Percentiles rank a stretch among this genome's conserved stretches.
Evolutionary conservation across 2,329 filamentous ascomycete species (phyloP).

Genomic region (Clarireedia monteithiana): DNA sequence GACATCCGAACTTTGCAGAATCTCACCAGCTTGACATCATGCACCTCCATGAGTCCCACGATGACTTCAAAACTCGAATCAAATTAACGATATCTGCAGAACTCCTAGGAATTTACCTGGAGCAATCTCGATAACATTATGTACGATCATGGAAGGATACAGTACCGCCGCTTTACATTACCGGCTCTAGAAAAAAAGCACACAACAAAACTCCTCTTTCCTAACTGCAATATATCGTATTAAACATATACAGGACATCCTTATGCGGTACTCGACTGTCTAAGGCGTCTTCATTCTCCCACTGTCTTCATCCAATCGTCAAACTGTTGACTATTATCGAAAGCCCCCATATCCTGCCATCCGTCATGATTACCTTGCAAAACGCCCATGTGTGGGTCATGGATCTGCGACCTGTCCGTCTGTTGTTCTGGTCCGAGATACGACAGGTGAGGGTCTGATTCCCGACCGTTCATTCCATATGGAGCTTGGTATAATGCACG

Average conservation of each 20-base stretch:
- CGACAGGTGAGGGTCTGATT: conserved; percentile 16
- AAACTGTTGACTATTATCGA: conserved; percentile 27
- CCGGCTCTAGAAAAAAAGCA: background rate
- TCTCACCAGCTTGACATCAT: too few species aligned
- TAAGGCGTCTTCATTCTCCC: background rate
- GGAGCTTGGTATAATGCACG: conserved; percentile 18
- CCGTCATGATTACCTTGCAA: conserved; percentile 25
- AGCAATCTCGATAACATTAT: too few species aligned
- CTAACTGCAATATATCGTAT: background rate
- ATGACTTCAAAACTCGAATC: too few species aligned
- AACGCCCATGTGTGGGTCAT: conserved; percentile 26
- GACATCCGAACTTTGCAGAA: too few species aligned
- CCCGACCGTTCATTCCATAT: conserved; percentile 9
- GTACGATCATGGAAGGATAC: background rate
- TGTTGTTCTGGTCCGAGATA: conserved; percentile 20
- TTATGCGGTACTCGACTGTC: background rate
- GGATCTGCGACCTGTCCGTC: conserved; percentile 20
- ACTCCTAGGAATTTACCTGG: background rate
- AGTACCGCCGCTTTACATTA: background rate
- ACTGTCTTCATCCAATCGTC: conserved; percentile 28
- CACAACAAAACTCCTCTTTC: background rate
- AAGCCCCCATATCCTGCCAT: conserved; percentile 25
- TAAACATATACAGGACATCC: conserved; percentile 2
- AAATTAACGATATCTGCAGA: background rate
- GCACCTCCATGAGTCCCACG: too few species aligned